These are phyloP conservation scores for Blastomyces gilchristii DNA, from an alignment of 2,329 filamentous ascomycete species.

Conservation along the genomic window DNA sequence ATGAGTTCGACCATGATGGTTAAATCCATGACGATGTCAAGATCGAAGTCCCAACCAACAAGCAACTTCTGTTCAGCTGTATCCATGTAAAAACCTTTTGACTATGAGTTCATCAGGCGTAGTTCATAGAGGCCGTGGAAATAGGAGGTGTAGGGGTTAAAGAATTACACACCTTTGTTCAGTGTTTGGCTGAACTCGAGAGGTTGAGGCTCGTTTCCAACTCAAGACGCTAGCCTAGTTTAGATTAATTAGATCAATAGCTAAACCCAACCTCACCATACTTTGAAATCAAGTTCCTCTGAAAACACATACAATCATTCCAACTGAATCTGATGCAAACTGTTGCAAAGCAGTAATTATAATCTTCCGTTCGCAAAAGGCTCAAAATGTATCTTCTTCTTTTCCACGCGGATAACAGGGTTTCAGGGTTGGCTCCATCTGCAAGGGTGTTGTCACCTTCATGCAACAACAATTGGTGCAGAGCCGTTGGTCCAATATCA, in stretches of 20 bases:
- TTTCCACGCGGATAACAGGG: neutral
- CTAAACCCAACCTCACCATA: no score
- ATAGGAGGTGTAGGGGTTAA: neutral
- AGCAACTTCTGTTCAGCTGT: neutral
- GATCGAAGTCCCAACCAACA: neutral
- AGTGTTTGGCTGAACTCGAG: neutral
- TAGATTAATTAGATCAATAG: no score
- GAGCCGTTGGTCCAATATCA: no score
- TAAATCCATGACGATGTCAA: neutral
- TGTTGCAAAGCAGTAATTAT: neutral
- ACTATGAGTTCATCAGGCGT: neutral
- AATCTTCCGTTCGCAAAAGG: neutral
- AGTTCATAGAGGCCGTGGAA: neutral
- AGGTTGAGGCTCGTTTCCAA: neutral
- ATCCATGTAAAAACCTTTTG: neutral
- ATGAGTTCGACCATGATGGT: neutral
- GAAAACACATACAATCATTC: neutral
- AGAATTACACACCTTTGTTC: no score
- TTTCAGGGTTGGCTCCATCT: neutral
- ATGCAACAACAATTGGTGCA: no score
- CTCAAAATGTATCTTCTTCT: neutral
- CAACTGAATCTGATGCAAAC: neutral
- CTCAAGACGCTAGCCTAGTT: neutral
- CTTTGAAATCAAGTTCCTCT: neutral
- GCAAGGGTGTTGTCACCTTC: no score